Base-by-base conservation (phyloP, 495 filamentous ascomycete genomes). In the Hypoxylon rickii region DNA sequence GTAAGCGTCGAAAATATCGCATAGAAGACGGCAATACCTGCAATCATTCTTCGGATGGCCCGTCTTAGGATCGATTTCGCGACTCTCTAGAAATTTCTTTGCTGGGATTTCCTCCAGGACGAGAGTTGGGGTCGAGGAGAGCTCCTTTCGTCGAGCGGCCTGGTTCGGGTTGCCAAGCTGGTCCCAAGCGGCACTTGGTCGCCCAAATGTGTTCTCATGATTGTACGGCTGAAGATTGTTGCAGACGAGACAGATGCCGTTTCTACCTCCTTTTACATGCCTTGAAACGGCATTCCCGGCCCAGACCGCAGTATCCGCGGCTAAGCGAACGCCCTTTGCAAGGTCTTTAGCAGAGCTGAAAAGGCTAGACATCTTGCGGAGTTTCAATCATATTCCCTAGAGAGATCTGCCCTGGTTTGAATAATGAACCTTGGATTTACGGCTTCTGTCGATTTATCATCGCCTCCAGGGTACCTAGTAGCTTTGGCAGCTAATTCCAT, bases 1-100 rank as follows among this genome's bases (percentile, higher is more conserved):
- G 17, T 45, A 58, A 1, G 54, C 54, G 8, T 58, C 54, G 18
- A 58, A 58, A 16, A 58, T 58, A 8, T 58, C 54, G 13, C 54
- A 58, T 3, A 58, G 46, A 1, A 58, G 40, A 0, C 54, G 45
- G 22, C 54, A 58, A n/a, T 58, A 58, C 33, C 37, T 58, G 46
- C 54, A 58, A 12, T 58, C 33, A 6, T 51, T 50, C 24, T 58
- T 58, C 24, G 45, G 54, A 11, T 13, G 46, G 15, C 46, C 41
- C 1, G 54, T 58, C 13, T 50, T 17, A 3, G 54, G 46, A 13
- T 58, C 40, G 6, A 31, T 38, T 13, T 58, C 54, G 3, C 54
- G 54, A 13, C 54, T 50, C 46, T 58, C 54, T 7, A 58, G 12
- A 11, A 58, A 36, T 18, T 58, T 58, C 54, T 51, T 58, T 8